Evolutionary conservation across 495 filamentous ascomycete genomes (phyloP).

Genomic region (Podospora bellae-mahoneyi): DNA sequence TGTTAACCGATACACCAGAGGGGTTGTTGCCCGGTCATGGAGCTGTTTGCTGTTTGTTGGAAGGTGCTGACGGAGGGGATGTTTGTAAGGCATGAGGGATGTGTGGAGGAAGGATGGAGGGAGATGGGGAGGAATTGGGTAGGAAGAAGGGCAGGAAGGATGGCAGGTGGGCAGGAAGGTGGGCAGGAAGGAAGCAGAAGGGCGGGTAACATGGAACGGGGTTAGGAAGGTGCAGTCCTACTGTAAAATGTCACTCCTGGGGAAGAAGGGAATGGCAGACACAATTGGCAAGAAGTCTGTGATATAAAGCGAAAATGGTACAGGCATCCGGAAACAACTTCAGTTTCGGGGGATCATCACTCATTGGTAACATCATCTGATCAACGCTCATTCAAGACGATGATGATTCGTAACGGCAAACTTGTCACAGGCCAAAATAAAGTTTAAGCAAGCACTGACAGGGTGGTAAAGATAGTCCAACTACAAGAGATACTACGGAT

Average conservation of each 20-base stretch:
- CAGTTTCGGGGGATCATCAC: background rate
- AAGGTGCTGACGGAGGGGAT: background rate
- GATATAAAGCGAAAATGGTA: background rate
- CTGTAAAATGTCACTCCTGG: too few relatives aligned
- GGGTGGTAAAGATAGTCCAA: too few relatives aligned
- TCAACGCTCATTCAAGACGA: too few relatives aligned
- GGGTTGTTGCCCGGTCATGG: background rate
- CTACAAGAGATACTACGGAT: too few relatives aligned
- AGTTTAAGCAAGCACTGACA: too few relatives aligned
- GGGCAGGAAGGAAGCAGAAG: background rate
- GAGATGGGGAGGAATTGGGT: background rate
- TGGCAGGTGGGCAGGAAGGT: background rate
- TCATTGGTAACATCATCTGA: too few relatives aligned
- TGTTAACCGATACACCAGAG: constrained; percentile 14
- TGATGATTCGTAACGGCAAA: too few relatives aligned
- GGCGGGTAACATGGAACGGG: too few relatives aligned
- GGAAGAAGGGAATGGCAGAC: background rate
- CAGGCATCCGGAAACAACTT: background rate
- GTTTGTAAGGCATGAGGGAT: background rate
- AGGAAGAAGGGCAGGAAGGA: background rate
- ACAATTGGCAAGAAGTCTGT: background rate
- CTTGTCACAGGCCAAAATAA: too few relatives aligned
- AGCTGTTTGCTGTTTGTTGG: constrained; percentile 5
- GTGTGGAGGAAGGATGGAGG: background rate
- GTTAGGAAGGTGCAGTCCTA: background rate